A percentile compares a stretch with the other conserved stretches of the same genome.
phyloP scores from a whole-genome alignment of 345 rosid species.

The Moricandia arvensis region DNA sequence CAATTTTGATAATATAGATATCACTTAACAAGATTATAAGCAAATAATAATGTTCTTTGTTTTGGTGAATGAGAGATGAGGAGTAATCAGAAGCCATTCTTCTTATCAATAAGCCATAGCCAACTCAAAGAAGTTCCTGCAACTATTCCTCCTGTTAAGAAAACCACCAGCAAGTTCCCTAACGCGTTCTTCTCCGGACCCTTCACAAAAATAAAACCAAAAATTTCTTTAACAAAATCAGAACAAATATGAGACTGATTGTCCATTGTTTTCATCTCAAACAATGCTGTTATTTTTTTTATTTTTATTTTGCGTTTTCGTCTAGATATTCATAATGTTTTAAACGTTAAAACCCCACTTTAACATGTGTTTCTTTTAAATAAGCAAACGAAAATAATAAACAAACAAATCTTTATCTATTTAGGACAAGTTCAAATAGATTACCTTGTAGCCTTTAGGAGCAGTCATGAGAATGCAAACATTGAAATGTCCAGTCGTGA shows the following conservation, averaged over 20 bases:
- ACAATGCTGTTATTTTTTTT: background rate
- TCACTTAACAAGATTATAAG: background rate
- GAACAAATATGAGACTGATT: background rate
- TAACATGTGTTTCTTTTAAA: background rate
- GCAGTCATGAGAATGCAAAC: slow-evolving; percentile 82
- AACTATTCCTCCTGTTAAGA: slow-evolving; percentile 51
- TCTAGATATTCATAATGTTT: background rate
- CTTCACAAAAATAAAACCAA: slow-evolving; percentile 38
- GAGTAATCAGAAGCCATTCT: slow-evolving; percentile 39
- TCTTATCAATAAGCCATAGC: slow-evolving; percentile 78
- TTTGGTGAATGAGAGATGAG: background rate
- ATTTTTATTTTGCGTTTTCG: background rate
- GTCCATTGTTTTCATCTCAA: background rate
- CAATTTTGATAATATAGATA: too few relatives aligned
- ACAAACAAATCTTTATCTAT: background rate
- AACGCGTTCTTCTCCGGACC: slow-evolving; percentile 89
- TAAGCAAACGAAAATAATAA: background rate
- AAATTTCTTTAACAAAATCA: background rate
- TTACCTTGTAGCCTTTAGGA: slow-evolving; percentile 53
- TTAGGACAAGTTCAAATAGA: background rate
- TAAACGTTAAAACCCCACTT: background rate
- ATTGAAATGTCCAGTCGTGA: slow-evolving; percentile 76
- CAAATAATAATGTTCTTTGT: background rate
- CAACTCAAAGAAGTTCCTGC: slow-evolving; percentile 63
- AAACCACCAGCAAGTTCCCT: slow-evolving; percentile 71